Conservation (phyloP, 352 stramenopile genomes). For the Phytophthora syringae region DNA sequence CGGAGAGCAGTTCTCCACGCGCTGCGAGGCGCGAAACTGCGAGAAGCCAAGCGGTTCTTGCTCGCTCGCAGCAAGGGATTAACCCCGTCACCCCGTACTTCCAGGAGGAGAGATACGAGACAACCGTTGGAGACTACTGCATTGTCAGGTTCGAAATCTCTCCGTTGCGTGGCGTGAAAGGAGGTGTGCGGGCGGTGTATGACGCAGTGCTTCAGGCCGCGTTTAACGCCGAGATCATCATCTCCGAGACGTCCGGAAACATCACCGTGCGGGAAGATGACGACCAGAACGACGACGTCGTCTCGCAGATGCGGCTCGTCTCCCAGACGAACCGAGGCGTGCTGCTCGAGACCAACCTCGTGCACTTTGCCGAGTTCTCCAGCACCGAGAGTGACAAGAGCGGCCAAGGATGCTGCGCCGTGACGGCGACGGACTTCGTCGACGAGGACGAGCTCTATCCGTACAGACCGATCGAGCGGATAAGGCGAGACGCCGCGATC, state of each 20-base stretch:
- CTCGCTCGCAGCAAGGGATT: constrained; percentile 31
- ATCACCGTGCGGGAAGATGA: constrained; percentile 77
- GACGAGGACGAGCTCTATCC: constrained; percentile 56
- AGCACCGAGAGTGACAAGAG: constrained; percentile 11
- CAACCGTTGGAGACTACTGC: constrained; percentile 45
- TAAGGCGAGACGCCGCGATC: constrained; percentile 44
- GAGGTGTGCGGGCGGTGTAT: constrained; percentile 52
- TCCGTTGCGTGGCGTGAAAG: constrained; percentile 41
- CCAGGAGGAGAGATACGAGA: constrained; percentile 52
- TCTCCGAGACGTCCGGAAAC: constrained; percentile 63
- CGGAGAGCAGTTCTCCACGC: constrained; percentile 28
- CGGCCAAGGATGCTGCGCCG: constrained; percentile 32
- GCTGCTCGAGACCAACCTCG: constrained; percentile 42
- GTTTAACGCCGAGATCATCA: constrained; percentile 68
- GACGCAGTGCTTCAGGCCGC: constrained; percentile 53
- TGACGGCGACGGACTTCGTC: constrained; percentile 48
- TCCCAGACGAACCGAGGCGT: constrained; percentile 36
- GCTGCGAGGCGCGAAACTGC: constrained; percentile 33
- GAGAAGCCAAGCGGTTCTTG: constrained; percentile 39
- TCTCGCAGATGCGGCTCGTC: constrained; percentile 55
- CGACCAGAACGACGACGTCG: constrained; percentile 48
- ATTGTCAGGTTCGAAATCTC: constrained; percentile 51
- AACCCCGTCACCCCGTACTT: constrained; percentile 34
- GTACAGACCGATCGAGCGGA: constrained; percentile 44
- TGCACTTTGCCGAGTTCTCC: constrained; percentile 39